A percentile compares a stretch with the other conserved stretches of the same genome.
These are phyloP conservation scores for Neofusicoccum ribis DNA, from an alignment of 2,329 filamentous ascomycete species.

Conservation along the genomic window DNA sequence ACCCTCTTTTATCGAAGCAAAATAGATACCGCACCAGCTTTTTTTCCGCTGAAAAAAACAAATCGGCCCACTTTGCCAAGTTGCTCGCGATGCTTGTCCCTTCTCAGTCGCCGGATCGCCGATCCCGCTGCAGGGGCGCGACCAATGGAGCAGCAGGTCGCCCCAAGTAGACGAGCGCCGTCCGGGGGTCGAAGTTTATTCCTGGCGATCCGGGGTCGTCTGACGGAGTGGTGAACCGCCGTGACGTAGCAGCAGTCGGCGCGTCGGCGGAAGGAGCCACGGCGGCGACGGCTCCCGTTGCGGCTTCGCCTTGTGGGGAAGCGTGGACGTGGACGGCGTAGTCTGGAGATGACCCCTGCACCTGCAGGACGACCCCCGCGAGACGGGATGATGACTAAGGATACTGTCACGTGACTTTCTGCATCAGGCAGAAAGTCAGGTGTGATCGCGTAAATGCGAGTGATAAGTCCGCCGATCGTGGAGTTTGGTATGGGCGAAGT, in stretches of 20 bases:
- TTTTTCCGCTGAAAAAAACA: neutral
- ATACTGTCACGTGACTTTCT: neutral
- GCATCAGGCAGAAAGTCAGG: too few relatives aligned
- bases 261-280: too few relatives aligned
- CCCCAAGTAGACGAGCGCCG: neutral
- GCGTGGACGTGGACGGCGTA: too few relatives aligned
- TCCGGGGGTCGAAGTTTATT: neutral
- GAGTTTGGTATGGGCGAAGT: neutral
- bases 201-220: too few relatives aligned
- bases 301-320: too few relatives aligned
- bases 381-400: neutral
- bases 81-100: neutral
- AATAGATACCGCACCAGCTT: neutral
- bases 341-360: neutral
- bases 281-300: too few relatives aligned
- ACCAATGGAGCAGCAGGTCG: neutral
- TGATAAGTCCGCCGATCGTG: neutral
- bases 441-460: too few relatives aligned
- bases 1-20: neutral
- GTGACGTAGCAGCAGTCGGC: too few relatives aligned
- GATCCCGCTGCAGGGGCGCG: neutral
- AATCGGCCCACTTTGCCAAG: too few relatives aligned
- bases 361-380: neutral
- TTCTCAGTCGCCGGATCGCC: neutral
- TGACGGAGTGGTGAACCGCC: too few relatives aligned